Evolutionary conservation across 768 basidiomycete genomes (phyloP), one percentile per base, ranked within the genome.

Genomic region (Amanita muscaria): DNA sequence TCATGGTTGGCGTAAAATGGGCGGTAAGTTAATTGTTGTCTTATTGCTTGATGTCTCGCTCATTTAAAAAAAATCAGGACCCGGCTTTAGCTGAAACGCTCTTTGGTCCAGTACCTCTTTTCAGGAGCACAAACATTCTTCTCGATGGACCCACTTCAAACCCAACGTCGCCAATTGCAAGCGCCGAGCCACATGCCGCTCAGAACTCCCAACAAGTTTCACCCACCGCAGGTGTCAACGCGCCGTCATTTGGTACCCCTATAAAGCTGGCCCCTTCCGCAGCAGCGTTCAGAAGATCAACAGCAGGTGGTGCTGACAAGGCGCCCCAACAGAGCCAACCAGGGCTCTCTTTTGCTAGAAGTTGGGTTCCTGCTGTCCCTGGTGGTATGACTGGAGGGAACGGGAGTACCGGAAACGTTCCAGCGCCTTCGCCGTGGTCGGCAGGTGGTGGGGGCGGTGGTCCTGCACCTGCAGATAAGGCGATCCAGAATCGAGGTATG

Each of bases 1-100:
- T 77, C 71, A 92, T 92, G 88, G 66, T 92, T 27, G 90, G 89
- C 10, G 79, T 77, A 32, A 89, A 89, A 60, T 88, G 82, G 81
- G 83, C 84, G 21, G 88, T 89, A 58, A 49, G 85, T 77, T n/a
- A n/a, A n/a, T n/a, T n/a, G n/a, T n/a, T n/a, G n/a, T n/a, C n/a
- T n/a, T n/a, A n/a, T n/a, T n/a, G n/a, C n/a, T n/a, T n/a, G n/a
- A n/a, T n/a, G n/a, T n/a, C n/a, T n/a, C n/a, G n/a, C n/a, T n/a
- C n/a, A n/a, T n/a, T n/a, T n/a, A n/a, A n/a, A n/a, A n/a, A n/a
- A n/a, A n/a, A n/a, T n/a, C n/a, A 87, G 84, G 83, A 87, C 55
- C 65, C 77, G 3, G 64, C 67, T 0, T 76, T 76, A 57, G 80
- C 74, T 10, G 79, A 78, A 54, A 67, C 59, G 1, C 42, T 76